Evolutionary conservation across 2,329 filamentous ascomycete genomes (phyloP), one percentile per base, ranked within the genome.

Genomic region (Pseudogymnoascus sp.): DNA sequence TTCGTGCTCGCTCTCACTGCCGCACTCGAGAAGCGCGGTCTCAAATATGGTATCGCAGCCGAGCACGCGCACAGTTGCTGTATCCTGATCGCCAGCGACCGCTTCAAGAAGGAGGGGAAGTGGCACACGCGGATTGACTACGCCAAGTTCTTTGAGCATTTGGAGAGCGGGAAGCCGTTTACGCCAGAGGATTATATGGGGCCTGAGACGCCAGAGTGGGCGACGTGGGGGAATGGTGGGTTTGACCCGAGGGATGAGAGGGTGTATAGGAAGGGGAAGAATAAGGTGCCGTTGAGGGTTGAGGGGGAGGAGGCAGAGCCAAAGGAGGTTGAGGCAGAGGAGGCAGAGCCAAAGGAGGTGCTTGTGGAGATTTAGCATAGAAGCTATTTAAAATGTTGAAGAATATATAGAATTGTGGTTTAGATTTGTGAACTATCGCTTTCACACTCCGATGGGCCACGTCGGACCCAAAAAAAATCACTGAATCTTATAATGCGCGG

Each of bases 21-120:
- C 35, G 87, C 89, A 65, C 79, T 97, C 11, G 78, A 80, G 38
- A 80, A 81, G 61, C 82, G 90, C 42, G 91, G 90, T 0, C 79
- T 97, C 6, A 81, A 80, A 1, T 97, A 97, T 71, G 93, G 93
- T 17, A 93, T 97, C 69, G 93, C 90, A 0, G 95, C 93, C 1
- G 95, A 97, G 77, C 93, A 97, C 73, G 91, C 91, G 1, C 93
- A 97, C 78, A 95, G 89, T 72, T 97, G 95, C 79, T 97, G 93
- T 74, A 87, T 96, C 21, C 78, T 97, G 62, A 81, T 97, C 40
- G 93, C 91, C 0, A 93, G 89, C 71, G 86, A 88, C 64, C 80
- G 92, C 8, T 99, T 97, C 79, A 79, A 81, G 64, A 84, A 87
- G 44, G 79, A 89, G 60, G 91, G 87, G 4, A 89, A 85, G 73